Base-by-base conservation (phyloP, 23 red algal genomes). In the Gracilaria domingensis region DNA sequence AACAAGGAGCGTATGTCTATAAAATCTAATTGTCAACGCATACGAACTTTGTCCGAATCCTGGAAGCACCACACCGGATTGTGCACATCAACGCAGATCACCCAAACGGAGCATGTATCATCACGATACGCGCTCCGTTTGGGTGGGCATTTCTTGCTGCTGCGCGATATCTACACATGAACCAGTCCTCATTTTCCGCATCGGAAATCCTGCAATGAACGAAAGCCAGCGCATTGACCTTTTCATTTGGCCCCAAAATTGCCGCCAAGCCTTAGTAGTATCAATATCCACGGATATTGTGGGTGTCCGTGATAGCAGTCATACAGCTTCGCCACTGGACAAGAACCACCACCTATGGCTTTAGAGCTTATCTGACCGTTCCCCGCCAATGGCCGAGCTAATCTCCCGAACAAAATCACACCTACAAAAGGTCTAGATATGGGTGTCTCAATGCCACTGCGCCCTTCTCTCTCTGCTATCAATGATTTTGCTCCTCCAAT, bases 351-450 rank as follows among this genome's bases (percentile, higher is more conserved):
- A 30, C 59, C 64, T 37, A 69, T 34, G 64, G 4, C 18, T 49
- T 50, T 30, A 6, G 39, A 29, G 39, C 72, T 8, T 25, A 51
- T 51, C 42, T 30, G 72, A 49, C 72, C 18, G 39, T 77, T 77
- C 72, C 72, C n/a, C 72, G 72, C 72, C 72, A 77, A 77, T 77
- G 72, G 72, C 72, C 32, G 38, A 77, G 26, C 26, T 20, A 49
- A 77, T 45, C 72, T 45, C 45, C 72, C 36, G 23, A 50, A 2
- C 72, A 51, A 8, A 77, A 50, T n/a, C 34, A 11, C 67, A 73
- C 12, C 72, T 75, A 45, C 37, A 75, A 25, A 51, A 77, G 40
- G 40, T 33, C 18, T 50, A 55, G 13, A 55, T 55, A 77, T 77
- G 72, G 72, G 72, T 48, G 38, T 28, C 18, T 48, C 72, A 48